phyloP scores from a whole-genome alignment of 805 yeast species.

The Candida caryicola region DNA sequence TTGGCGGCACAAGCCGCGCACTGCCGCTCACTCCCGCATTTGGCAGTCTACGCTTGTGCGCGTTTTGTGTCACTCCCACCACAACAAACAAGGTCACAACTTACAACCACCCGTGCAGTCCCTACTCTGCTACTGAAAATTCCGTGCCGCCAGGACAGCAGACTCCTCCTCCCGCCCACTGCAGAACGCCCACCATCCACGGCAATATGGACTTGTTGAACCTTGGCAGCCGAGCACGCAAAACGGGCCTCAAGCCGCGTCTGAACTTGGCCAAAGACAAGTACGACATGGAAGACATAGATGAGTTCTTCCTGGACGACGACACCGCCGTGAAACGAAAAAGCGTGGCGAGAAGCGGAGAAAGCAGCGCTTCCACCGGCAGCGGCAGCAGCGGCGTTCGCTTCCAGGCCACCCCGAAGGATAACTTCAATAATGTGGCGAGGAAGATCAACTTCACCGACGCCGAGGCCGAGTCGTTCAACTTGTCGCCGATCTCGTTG shows the following conservation, averaged over 20 bases:
- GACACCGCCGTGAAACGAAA: constrained; percentile 15
- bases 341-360: not conserved
- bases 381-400: constrained; percentile 7
- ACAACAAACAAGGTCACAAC: constrained; percentile 2
- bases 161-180: too few species aligned
- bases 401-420: constrained; percentile 11
- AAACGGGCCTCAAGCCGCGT: constrained; percentile 56
- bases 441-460: constrained; percentile 36
- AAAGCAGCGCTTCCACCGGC: constrained; percentile 2
- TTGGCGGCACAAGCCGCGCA: too few species aligned
- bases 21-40: constrained; percentile 3
- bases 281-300: constrained; percentile 65
- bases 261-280: constrained; percentile 50
- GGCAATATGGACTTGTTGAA: constrained; percentile 45
- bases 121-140: too few species aligned
- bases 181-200: too few species aligned
- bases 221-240: constrained; percentile 62
- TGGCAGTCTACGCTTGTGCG: constrained; percentile 6
- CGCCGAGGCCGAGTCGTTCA: constrained; percentile 27
- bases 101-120: too few species aligned
- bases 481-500: constrained; percentile 27
- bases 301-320: constrained; percentile 64
- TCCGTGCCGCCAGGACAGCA: too few species aligned
- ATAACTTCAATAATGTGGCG: constrained; percentile 26
- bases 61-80: constrained; percentile 9